Conservation (phyloP, 257 asterid species). For the Datura wrightii region DNA sequence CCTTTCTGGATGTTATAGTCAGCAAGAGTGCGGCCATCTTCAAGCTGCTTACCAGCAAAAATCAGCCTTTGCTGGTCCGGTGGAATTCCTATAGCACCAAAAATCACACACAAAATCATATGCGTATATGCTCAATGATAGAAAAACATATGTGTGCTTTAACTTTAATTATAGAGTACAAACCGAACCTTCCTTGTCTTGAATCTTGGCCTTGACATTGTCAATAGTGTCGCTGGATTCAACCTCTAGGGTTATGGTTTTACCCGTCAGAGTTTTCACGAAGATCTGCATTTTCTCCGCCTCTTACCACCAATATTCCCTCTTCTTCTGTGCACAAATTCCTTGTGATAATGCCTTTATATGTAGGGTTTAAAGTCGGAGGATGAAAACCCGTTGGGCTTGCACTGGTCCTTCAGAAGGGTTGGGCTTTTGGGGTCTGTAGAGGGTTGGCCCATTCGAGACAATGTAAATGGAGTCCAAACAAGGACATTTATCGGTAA, state of each 20-base stretch:
- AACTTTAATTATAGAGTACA: neutral
- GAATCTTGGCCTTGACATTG: slow-evolving; percentile 49
- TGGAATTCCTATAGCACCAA: slow-evolving; percentile 40
- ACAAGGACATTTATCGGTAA: neutral
- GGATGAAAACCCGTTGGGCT: neutral
- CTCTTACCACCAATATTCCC: neutral
- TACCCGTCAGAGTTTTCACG: slow-evolving; percentile 50
- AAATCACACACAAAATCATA: too few relatives aligned
- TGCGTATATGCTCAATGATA: neutral
- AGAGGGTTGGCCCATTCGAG: neutral
- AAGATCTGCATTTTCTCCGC: slow-evolving; percentile 45
- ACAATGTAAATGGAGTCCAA: neutral
- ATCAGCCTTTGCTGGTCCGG: slow-evolving; percentile 54
- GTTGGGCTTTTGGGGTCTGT: neutral
- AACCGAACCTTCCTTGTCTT: slow-evolving; percentile 43
- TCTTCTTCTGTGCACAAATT: neutral
- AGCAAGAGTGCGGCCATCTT: slow-evolving; percentile 53
- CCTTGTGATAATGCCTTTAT: neutral
- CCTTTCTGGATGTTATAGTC: slow-evolving; percentile 54
- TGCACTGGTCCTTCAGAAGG: neutral
- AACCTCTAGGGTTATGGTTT: slow-evolving; percentile 48
- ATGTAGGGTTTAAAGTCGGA: slow-evolving; percentile 4
- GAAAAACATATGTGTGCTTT: too few relatives aligned
- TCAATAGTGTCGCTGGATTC: slow-evolving; percentile 48
- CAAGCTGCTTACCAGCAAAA: slow-evolving; percentile 53